A percentile compares a stretch with the other conserved stretches of the same genome.
Conservation (phyloP, 805 yeast genomes). For the Ogataea corticis region DNA sequence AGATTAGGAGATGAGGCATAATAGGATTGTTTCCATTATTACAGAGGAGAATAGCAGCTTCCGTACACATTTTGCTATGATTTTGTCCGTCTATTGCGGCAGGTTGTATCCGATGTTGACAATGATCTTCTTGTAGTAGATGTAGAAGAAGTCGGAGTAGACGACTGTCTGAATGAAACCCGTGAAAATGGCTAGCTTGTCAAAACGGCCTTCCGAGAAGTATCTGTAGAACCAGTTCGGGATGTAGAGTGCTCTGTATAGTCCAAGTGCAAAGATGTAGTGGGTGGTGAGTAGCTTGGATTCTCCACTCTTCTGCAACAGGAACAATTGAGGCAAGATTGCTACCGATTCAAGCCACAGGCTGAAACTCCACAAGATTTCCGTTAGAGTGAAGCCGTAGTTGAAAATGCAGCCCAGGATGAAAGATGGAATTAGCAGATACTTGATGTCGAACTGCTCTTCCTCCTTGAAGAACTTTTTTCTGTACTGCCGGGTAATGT, state of each 20-base stretch:
- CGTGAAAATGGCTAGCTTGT: slow-evolving; percentile 69
- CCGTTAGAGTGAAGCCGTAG: slow-evolving; percentile 59
- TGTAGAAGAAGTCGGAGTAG: slow-evolving; percentile 94
- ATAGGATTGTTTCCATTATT: too few relatives aligned
- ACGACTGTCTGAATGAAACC: slow-evolving; percentile 84
- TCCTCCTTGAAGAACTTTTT: slow-evolving; percentile 61
- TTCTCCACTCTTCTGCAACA: slow-evolving; percentile 86
- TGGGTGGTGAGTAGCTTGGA: slow-evolving; percentile 87
- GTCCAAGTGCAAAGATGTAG: slow-evolving; percentile 90
- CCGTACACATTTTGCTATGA: too few relatives aligned
- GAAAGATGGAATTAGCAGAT: slow-evolving; percentile 63
- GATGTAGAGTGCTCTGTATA: slow-evolving; percentile 85
- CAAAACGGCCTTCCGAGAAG: slow-evolving; percentile 60
- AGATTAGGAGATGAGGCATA: slow-evolving; percentile 48
- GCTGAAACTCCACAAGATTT: slow-evolving; percentile 82
- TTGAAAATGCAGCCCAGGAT: slow-evolving; percentile 63
- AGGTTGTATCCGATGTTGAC: slow-evolving; percentile 75
- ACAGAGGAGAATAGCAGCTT: too few relatives aligned
- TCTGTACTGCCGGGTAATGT: slow-evolving; percentile 65
- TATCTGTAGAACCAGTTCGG: slow-evolving; percentile 96
- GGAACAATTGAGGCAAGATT: slow-evolving; percentile 87
- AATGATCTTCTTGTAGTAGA: slow-evolving; percentile 81
- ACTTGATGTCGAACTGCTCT: slow-evolving; percentile 71
- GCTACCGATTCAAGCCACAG: slow-evolving; percentile 93
- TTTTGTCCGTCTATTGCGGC: slow-evolving; percentile 26